phyloP scores from a whole-genome alignment of 1,139 yeast species.

The Saccharomyces hybrid region DNA sequence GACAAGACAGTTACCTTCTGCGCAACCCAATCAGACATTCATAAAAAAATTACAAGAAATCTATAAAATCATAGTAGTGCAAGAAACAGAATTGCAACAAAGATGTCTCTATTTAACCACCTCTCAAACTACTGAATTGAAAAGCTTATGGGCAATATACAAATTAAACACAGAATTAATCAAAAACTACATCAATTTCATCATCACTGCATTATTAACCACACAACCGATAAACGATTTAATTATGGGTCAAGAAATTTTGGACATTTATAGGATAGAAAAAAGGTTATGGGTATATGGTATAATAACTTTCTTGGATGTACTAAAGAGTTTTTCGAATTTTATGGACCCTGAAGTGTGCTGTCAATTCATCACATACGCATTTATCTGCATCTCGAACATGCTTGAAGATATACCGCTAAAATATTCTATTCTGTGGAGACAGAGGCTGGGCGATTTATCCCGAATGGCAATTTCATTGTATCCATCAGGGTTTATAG shows the following conservation, averaged over 20 bases:
- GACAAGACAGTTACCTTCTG: background rate
- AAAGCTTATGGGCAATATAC: constrained; percentile 64
- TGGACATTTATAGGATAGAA: constrained; percentile 66
- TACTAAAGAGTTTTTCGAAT: constrained; percentile 59
- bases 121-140: constrained; percentile 43
- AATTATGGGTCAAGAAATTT: constrained; percentile 53
- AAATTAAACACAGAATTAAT: constrained; percentile 56
- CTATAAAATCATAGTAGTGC: constrained; percentile 57
- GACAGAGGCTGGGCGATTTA: constrained; percentile 72
- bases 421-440: constrained; percentile 52
- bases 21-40: too few relatives aligned
- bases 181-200: constrained; percentile 62
- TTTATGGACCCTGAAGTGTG: constrained; percentile 38
- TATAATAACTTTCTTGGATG: constrained; percentile 68
- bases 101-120: constrained; percentile 43
- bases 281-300: constrained; percentile 81
- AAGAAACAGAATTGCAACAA: constrained; percentile 62
- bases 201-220: constrained; percentile 63
- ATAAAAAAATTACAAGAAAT: constrained; percentile 37
- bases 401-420: constrained; percentile 45
- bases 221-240: constrained; percentile 44
- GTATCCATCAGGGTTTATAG: constrained; percentile 66
- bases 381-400: constrained; percentile 37
- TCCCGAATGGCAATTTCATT: constrained; percentile 78
- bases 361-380: constrained; percentile 36